A percentile compares a stretch with the other conserved stretches of the same genome.
These are phyloP conservation scores for Globisporangium splendens DNA, from an alignment of 352 stramenopile genomes.

Conservation along the genomic window DNA sequence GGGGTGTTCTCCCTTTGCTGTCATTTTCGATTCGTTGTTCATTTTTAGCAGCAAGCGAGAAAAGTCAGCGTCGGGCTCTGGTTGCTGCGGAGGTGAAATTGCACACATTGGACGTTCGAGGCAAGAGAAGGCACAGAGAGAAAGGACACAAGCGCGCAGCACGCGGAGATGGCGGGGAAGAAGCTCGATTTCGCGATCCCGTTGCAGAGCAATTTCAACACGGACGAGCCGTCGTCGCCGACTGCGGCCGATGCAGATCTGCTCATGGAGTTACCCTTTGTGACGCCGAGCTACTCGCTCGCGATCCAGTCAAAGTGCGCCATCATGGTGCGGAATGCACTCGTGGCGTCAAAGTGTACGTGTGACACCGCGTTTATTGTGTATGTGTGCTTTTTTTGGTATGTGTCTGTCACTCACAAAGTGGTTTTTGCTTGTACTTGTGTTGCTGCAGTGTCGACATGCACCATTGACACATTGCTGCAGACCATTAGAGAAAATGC, in stretches of 20 bases:
- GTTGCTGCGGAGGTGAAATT: no score
- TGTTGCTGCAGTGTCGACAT: conserved; percentile 30
- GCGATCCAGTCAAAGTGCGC: conserved; percentile 73
- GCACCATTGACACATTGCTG: conserved; percentile 35
- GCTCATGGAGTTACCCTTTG: conserved; percentile 52
- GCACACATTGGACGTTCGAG: no score
- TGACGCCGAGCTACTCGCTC: conserved; percentile 51
- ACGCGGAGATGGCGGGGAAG: conserved; percentile 10
- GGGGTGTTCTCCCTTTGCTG: no score
- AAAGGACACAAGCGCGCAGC: background rate
- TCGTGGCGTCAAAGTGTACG: conserved; percentile 58
- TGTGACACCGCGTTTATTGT: background rate
- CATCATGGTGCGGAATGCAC: conserved; percentile 58
- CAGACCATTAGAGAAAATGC: conserved; percentile 31
- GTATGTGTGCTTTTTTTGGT: background rate
- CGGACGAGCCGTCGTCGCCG: conserved; percentile 39
- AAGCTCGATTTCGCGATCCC: conserved; percentile 29
- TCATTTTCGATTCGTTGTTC: no score
- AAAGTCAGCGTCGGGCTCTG: no score
- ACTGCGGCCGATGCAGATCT: conserved; percentile 37
- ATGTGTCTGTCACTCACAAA: no score
- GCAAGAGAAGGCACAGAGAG: background rate
- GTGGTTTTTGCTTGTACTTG: background rate
- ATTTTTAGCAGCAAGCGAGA: no score
- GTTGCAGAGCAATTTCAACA: conserved; percentile 49